These are phyloP conservation scores for Hirschioporus abietinus DNA, from an alignment of 768 basidiomycete species.

Conservation along the genomic window DNA sequence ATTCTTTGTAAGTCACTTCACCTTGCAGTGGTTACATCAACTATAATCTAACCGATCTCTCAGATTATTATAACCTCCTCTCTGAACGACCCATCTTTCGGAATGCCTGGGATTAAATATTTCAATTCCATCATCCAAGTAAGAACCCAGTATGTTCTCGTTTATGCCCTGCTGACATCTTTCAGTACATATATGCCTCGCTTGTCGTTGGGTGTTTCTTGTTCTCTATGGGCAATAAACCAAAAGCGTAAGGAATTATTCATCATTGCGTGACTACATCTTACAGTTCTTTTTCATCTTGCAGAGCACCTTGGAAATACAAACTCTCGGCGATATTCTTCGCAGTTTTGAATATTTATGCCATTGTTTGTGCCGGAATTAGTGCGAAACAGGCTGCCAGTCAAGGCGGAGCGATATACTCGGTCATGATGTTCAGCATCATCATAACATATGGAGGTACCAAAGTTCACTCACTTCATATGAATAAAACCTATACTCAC, in stretches of 20 bases:
- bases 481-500: slow-evolving; percentile 6
- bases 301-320: slow-evolving; percentile 81
- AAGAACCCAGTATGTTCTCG: slow-evolving; percentile 13
- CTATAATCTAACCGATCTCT: background rate
- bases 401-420: slow-evolving; percentile 62
- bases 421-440: slow-evolving; percentile 79
- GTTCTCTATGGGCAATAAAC: slow-evolving; percentile 95
- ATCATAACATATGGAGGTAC: slow-evolving; percentile 78
- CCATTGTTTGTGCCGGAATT: slow-evolving; percentile 76
- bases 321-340: slow-evolving; percentile 69
- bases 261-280: background rate
- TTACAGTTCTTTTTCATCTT: background rate
- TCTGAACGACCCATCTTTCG: slow-evolving; percentile 68
- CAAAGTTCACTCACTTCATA: slow-evolving; percentile 14
- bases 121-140: slow-evolving; percentile 78
- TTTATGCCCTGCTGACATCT: slow-evolving; percentile 11
- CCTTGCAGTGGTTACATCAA: background rate
- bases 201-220: slow-evolving; percentile 87
- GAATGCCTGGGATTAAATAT: slow-evolving; percentile 56
- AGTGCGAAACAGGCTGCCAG: slow-evolving; percentile 70
- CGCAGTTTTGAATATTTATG: slow-evolving; percentile 75
- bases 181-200: slow-evolving; percentile 76
- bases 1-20: slow-evolving; percentile 66
- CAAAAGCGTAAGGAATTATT: slow-evolving; percentile 55
- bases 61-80: slow-evolving; percentile 87